These are phyloP conservation scores for Saprolegnia parasitica DNA, from an alignment of 352 stramenopile species.

Conservation along the genomic window DNA sequence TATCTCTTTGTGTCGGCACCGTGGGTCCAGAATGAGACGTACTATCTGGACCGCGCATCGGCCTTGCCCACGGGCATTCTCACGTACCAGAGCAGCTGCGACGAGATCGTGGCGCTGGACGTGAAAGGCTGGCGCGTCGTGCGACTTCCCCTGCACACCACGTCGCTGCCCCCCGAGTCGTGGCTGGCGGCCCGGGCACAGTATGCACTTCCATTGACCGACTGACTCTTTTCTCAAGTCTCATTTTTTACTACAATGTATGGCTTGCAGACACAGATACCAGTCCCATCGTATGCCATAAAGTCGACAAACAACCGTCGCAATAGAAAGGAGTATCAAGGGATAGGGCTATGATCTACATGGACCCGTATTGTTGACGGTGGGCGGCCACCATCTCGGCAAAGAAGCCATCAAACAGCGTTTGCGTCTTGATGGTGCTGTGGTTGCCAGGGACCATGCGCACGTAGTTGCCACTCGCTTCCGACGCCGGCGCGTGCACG, in stretches of 20 bases:
- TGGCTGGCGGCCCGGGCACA: too few relatives aligned
- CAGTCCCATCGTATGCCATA: too few relatives aligned
- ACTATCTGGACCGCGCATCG: slow-evolving; percentile 17
- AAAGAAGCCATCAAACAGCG: slow-evolving; percentile 61
- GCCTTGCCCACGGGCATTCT: slow-evolving; percentile 19
- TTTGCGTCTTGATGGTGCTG: slow-evolving; percentile 56
- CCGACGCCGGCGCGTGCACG: slow-evolving; percentile 31
- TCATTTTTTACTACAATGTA: too few relatives aligned
- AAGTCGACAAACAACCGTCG: too few relatives aligned
- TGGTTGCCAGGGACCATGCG: slow-evolving; percentile 66
- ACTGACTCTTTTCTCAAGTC: too few relatives aligned
- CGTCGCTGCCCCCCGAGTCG: too few relatives aligned
- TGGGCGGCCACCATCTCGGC: slow-evolving; percentile 48
- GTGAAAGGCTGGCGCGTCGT: too few relatives aligned
- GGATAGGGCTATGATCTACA: neutral
- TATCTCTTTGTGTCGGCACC: slow-evolving; percentile 4
- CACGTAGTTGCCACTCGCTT: slow-evolving; percentile 49
- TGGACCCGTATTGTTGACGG: neutral
- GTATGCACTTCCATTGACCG: too few relatives aligned
- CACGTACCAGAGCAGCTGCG: neutral
- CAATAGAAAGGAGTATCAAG: too few relatives aligned
- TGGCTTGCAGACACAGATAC: too few relatives aligned
- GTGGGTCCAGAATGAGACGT: slow-evolving; percentile 6
- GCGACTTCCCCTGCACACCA: too few relatives aligned
- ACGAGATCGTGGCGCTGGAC: too few relatives aligned